phyloP scores from a whole-genome alignment of 345 rosid species.

The Leavenworthia alabamica region DNA sequence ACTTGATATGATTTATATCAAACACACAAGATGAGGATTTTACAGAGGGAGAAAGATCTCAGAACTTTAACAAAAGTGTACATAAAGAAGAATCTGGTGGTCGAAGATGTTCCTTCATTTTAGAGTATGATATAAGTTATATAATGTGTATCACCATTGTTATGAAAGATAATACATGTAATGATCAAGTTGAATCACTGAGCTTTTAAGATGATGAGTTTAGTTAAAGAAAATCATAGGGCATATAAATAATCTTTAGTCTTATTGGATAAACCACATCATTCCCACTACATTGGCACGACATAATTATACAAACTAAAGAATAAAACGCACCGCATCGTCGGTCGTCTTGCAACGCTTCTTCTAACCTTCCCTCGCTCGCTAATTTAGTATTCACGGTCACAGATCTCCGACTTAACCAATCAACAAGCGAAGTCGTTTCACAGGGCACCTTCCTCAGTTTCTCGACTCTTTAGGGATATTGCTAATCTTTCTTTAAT shows the following conservation, averaged over 20 bases:
- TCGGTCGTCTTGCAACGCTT: slow-evolving; percentile 27
- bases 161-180: not conserved
- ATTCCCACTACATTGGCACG: too few relatives aligned
- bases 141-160: slow-evolving; percentile 12
- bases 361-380: too few relatives aligned
- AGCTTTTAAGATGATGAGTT: too few relatives aligned
- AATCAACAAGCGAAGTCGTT: not conserved
- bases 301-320: too few relatives aligned
- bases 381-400: slow-evolving; percentile 5
- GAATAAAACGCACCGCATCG: slow-evolving; percentile 36
- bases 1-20: slow-evolving; percentile 73
- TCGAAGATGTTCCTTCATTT: slow-evolving; percentile 7
- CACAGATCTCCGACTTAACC: slow-evolving; percentile 13
- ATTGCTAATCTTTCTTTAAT: not conserved
- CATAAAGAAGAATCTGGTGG: slow-evolving; percentile 32
- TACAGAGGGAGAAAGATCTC: slow-evolving; percentile 41
- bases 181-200: too few relatives aligned
- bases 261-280: too few relatives aligned
- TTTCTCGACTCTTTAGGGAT: too few relatives aligned
- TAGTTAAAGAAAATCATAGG: too few relatives aligned
- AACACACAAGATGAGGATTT: slow-evolving; percentile 39
- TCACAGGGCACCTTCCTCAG: too few relatives aligned
- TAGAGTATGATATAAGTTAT: slow-evolving; percentile 16
- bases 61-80: slow-evolving; percentile 30
- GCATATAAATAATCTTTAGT: too few relatives aligned